Base-by-base conservation (phyloP, 495 filamentous ascomycete species). In the Neurospora tetrasperma region DNA sequence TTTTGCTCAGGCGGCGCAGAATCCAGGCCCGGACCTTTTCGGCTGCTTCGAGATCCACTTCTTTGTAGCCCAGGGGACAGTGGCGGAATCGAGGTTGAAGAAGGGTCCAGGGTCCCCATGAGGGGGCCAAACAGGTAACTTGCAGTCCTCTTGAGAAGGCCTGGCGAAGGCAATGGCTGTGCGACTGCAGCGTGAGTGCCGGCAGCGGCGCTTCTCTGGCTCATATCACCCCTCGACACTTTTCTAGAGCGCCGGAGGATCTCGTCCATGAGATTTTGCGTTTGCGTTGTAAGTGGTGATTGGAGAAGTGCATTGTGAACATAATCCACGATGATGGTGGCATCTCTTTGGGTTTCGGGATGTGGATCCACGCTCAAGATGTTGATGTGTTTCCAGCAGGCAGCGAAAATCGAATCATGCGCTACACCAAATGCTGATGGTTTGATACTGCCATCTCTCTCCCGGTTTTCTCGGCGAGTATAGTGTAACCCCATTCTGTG, bases 351-450 rank as follows among this genome's bases (percentile, higher is more conserved):
- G 41, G 98, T 92, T 74, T 98, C 94, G 10, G 96, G 96, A 79
- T 97, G 94, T 31, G 96, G 95, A 75, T 98, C 96, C 39, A 97
- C 93, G 42, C 93, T 93, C 82, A 98, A 84, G 59, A 94, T 91
- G 42, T 98, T 85, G 66, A 97, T 85, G 72, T 97, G 94, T 79
- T 96, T 94, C 96, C 96, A 98, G 72, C 96, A 91, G 1, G 94
- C 91, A 10, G 92, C 91, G 79, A 94, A 97, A 20, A 97, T 91
- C 0, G 93, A 96, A 75, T 96, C 93, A 39, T 91, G 90, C 12
- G 94, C 93, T 12, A 97, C 78, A 2, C 88, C 85, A 70, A 83
- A 83, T 16, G 84, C 83, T 3, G 80, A 70, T 20, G 83, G 79
- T 72, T 83, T 86, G 76, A 87, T 85, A 27, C 80, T 83, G 12